Base-by-base conservation (phyloP, 768 basidiomycete genomes). In the Sarcodon aspratus region DNA sequence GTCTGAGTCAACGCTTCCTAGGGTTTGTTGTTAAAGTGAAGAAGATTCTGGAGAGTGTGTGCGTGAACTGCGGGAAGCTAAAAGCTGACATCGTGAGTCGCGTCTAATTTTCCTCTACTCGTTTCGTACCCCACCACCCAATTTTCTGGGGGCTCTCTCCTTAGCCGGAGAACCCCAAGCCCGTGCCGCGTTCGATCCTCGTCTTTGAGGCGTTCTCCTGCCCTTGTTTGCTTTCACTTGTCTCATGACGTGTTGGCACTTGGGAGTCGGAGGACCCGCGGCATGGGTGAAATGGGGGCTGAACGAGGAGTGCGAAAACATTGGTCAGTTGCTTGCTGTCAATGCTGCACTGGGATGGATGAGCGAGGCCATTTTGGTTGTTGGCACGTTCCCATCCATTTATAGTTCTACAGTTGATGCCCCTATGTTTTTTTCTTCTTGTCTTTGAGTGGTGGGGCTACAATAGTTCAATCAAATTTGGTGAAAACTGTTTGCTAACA, bases 61-160 rank as follows among this genome's bases (percentile, higher is more conserved):
- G 96, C 74, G 89, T 95, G 57, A 94, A 95, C 63, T 99, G 96
- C 66, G 96, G 96, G 64, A 94, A 88, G 69, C 76, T 98, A 57
- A 97, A 96, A 75, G 90, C 88, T 55, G 91, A 97, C 70, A 83
- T 82, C 76, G 93, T 96, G 82, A 90, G 93, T 91, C 66, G 70
- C 59, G 70, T 70, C 76, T 79, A 71, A 69, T 65, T 70, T 80
- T 79, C 79, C 78, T 80, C 78, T 80, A 79, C 85, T 90, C 85
- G 85, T 87, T 90, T 88, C 80, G 85, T 71, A 71, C 84, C 76
- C 82, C 81, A 80, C 82, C 75, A 82, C 80, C 82, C 88, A 84
- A 87, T 85, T 90, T 91, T 91, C 89, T 90, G 83, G 87, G 88
- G 89, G 89, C 87, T 90, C 88, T 91, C 86, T 86, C 86, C 86